These are phyloP conservation scores for Ligustrum vulgare DNA, from an alignment of 257 asterid genomes.

Conservation along the genomic window DNA sequence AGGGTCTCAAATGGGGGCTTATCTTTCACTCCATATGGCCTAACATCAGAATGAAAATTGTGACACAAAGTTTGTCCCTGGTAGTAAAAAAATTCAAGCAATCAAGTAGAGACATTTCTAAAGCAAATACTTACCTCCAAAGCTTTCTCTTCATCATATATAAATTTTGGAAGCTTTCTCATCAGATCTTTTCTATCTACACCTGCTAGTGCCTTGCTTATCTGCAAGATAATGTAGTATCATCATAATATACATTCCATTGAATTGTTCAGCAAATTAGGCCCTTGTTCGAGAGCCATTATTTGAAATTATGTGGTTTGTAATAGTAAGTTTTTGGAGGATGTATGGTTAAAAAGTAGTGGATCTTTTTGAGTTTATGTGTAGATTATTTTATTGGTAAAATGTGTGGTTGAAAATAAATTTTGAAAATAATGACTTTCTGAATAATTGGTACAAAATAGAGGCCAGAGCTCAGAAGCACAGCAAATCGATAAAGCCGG, in stretches of 20 bases:
- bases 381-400: too few species aligned
- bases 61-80: neutral
- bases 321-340: too few species aligned
- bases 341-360: too few species aligned
- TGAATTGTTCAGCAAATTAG: neutral
- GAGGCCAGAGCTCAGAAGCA: neutral
- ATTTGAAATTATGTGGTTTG: too few species aligned
- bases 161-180: conserved; percentile 48
- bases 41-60: too few species aligned
- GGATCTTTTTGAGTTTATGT: too few species aligned
- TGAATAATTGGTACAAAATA: too few species aligned
- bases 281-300: too few species aligned
- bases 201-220: conserved; percentile 46
- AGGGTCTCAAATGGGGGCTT: too few species aligned
- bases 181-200: conserved; percentile 40
- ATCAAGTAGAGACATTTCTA: neutral
- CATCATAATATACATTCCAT: neutral
- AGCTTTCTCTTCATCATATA: conserved; percentile 53
- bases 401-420: too few species aligned
- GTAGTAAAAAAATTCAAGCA: neutral
- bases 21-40: neutral
- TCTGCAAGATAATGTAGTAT: conserved; percentile 23
- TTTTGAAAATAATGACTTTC: too few species aligned
- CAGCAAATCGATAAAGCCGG: neutral
- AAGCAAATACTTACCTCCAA: conserved; percentile 35